phyloP scores from a whole-genome alignment of 2,329 filamentous ascomycete genomes.

The Trichoderma sp. region DNA sequence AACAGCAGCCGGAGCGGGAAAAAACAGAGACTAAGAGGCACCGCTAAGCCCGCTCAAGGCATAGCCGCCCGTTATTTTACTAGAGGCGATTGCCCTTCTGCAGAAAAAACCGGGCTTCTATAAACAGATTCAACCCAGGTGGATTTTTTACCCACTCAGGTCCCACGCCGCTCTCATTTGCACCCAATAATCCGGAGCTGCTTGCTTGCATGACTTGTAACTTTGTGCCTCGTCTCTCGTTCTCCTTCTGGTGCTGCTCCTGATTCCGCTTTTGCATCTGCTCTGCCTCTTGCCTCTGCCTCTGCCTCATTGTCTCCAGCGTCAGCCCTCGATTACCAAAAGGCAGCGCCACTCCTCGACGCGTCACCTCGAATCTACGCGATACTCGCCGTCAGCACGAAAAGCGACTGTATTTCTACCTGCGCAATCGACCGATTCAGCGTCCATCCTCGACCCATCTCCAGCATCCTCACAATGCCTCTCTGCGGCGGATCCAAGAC shows the following conservation, averaged over 20 bases:
- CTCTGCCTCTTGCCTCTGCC: not conserved
- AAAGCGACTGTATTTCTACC: not conserved
- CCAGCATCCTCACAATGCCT: slow-evolving; percentile 25
- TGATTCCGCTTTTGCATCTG: not conserved
- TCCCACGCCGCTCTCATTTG: slow-evolving; percentile 9
- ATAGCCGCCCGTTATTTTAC: not conserved
- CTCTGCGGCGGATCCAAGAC: slow-evolving; percentile 75
- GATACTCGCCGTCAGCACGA: not conserved
- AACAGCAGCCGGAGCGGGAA: not conserved
- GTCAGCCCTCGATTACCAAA: not conserved
- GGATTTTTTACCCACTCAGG: slow-evolving; percentile 8
- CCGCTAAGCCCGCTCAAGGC: not conserved
- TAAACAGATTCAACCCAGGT: slow-evolving; percentile 4
- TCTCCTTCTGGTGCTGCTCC: not conserved
- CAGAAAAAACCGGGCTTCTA: not conserved
- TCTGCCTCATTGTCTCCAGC: not conserved
- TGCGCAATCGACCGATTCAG: not conserved
- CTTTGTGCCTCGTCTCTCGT: not conserved
- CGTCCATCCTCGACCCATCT: not conserved
- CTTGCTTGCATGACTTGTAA: not conserved
- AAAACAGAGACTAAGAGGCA: not conserved
- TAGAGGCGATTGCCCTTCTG: not conserved
- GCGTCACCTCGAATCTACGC: not conserved
- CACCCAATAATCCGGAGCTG: slow-evolving; percentile 10
- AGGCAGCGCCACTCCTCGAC: not conserved